These are phyloP conservation scores for Naganishia cerealis DNA, from an alignment of 1,284 basidiomycete genomes.

Conservation along the genomic window DNA sequence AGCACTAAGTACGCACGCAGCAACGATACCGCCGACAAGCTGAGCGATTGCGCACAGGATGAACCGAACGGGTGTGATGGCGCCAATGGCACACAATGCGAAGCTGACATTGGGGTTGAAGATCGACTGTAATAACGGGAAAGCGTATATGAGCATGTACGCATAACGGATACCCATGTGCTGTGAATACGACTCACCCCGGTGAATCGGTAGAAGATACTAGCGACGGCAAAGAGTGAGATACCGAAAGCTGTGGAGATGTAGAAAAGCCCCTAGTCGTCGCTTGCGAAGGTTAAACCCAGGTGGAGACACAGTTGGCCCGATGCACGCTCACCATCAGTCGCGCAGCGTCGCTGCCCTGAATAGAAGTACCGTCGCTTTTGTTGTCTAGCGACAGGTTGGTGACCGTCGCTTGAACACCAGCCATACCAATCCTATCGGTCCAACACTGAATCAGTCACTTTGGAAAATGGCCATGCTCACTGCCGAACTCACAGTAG, in stretches of 20 bases:
- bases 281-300: not conserved
- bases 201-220: conserved; percentile 72
- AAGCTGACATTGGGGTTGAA: conserved; percentile 72
- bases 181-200: conserved; percentile 49
- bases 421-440: conserved; percentile 20
- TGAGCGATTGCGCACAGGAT: conserved; percentile 66
- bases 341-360: conserved; percentile 38
- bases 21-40: conserved; percentile 47
- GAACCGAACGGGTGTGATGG: conserved; percentile 64
- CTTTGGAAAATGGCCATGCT: not conserved
- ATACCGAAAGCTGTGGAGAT: conserved; percentile 67
- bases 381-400: conserved; percentile 37
- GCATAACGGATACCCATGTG: too few species aligned
- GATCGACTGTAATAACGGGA: conserved; percentile 39
- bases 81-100: conserved; percentile 63
- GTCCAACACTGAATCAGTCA: not conserved
- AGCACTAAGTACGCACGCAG: conserved; percentile 29
- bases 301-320: not conserved
- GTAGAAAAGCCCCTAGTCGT: conserved; percentile 56
- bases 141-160: conserved; percentile 39
- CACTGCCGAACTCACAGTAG: conserved; percentile 13
- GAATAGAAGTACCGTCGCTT: conserved; percentile 31
- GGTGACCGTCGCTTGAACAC: conserved; percentile 40
- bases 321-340: conserved; percentile 37
- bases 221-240: conserved; percentile 66